Conservation (phyloP, 2,329 filamentous ascomycete species). For the Dothiorella sarmentorum region DNA sequence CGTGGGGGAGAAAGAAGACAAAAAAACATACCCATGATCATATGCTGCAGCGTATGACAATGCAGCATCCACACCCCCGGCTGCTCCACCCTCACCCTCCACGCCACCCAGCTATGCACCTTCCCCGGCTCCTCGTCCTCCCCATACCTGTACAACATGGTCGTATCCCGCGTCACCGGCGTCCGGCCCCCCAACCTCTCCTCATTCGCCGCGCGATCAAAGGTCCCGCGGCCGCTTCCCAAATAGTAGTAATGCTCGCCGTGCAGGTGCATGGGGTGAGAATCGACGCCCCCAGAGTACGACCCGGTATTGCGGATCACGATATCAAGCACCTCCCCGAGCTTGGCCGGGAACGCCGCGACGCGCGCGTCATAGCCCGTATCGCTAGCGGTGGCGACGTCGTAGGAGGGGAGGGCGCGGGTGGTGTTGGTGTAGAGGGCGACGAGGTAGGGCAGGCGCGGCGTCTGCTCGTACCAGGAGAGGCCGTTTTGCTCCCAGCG, state of each 20-base stretch:
- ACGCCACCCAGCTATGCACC: slow-evolving; percentile 58
- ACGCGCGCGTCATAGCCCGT: slow-evolving; percentile 53
- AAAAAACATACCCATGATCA: slow-evolving; percentile 50
- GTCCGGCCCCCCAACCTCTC: slow-evolving; percentile 35
- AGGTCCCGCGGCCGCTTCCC: slow-evolving; percentile 53
- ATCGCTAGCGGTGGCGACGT: slow-evolving; percentile 46
- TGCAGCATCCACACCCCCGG: slow-evolving; percentile 61
- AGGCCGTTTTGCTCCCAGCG: slow-evolving; percentile 26
- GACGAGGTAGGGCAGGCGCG: slow-evolving; percentile 47
- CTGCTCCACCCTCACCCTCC: slow-evolving; percentile 53
- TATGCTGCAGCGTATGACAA: slow-evolving; percentile 58
- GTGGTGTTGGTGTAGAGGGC: slow-evolving; percentile 51
- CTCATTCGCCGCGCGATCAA: slow-evolving; percentile 51
- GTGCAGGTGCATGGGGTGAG: slow-evolving; percentile 56
- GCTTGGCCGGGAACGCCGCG: slow-evolving; percentile 49
- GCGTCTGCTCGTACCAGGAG: slow-evolving; percentile 22
- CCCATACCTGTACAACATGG: slow-evolving; percentile 55
- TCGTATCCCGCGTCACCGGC: slow-evolving; percentile 47
- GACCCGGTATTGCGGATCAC: slow-evolving; percentile 44
- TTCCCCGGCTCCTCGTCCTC: slow-evolving; percentile 38
- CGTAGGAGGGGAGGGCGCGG: slow-evolving; percentile 50
- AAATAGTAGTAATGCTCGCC: slow-evolving; percentile 54
- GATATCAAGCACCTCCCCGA: slow-evolving; percentile 57
- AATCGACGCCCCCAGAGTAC: slow-evolving; percentile 25
- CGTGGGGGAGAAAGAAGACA: background rate